Evolutionary conservation across 1,284 basidiomycete genomes (phyloP), one percentile per base, ranked within the genome.

Genomic region (Fomitopsis palustris): DNA sequence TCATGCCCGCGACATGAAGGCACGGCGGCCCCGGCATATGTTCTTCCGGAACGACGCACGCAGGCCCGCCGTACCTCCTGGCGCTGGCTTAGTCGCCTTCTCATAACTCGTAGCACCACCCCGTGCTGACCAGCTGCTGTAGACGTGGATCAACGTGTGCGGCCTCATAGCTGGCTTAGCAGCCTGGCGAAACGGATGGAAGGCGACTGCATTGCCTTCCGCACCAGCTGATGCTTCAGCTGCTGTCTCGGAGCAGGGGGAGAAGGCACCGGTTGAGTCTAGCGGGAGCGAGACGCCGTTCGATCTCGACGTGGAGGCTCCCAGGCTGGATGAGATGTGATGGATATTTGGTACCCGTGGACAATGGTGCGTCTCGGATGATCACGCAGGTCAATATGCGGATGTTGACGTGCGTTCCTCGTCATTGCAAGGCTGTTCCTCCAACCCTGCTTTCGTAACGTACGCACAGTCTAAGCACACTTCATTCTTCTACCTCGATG

Each of bases 121-220:
- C 38, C 29, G 29, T 33, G n/a, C 4, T 45, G 41, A 43, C 43
- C 17, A 38, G 29, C 41, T 33, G 27, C 37, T 27, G 8, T 49
- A 91, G 90, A 69, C 79, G 21, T 86, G 85, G 84, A 77, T 86
- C 55, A 81, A 80, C 49, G 59, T 85, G 17, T 84, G 90, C 52
- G 85, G 86, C 9, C 74, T 89, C 27, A 73, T 87, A 55, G 86
- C 86, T 16, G 87, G 81, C 3, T 65, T 88, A 0, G 80, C 82
- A 8, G 84, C 87, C 4, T 90, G 91, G 76, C 77, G 85, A 62
- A 83, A 80, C 43, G 90, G 88, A 16, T 92, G 89, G 89, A 85
- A 81, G 56, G 90, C 90, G 1, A 90, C 88, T 17, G 82, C 85
- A 9, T 72, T 86, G 27, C 77, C 79, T 60, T 61, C 75, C 17